phyloP scores from a whole-genome alignment of 495 filamentous ascomycete species.

The Xylaria cubensis region DNA sequence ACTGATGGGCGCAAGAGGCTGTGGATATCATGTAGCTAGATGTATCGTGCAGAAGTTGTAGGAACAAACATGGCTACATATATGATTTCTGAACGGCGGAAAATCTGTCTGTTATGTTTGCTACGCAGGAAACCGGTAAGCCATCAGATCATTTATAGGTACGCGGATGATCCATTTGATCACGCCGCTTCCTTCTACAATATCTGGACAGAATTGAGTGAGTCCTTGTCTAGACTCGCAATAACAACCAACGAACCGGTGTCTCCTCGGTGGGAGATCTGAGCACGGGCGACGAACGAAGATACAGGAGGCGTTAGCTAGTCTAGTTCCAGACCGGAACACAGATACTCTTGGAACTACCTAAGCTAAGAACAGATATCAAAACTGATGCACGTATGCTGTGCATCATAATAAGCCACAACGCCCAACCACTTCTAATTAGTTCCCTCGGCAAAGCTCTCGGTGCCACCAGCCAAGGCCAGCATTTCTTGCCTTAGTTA shows the following conservation, averaged over 20 bases:
- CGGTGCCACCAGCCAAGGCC: no score
- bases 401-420: slow-evolving; percentile 11
- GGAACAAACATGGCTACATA: background rate
- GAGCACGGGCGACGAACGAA: background rate
- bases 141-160: background rate
- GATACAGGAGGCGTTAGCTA: background rate
- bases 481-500: background rate
- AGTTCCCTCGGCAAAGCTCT: background rate
- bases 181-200: background rate
- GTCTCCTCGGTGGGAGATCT: background rate
- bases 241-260: background rate
- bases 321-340: background rate
- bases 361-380: background rate
- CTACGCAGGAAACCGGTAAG: background rate
- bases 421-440: background rate
- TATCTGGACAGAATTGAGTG: background rate
- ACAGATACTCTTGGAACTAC: background rate
- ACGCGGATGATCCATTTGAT: background rate
- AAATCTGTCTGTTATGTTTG: background rate
- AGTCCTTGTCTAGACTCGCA: background rate
- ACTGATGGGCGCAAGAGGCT: background rate
- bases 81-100: background rate
- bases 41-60: background rate
- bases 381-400: background rate
- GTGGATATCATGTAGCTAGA: background rate